Percentiles rank a stretch among this genome's conserved stretches.
phyloP scores from a whole-genome alignment of 352 stramenopile genomes.

The Elongisporangium anandrum region DNA sequence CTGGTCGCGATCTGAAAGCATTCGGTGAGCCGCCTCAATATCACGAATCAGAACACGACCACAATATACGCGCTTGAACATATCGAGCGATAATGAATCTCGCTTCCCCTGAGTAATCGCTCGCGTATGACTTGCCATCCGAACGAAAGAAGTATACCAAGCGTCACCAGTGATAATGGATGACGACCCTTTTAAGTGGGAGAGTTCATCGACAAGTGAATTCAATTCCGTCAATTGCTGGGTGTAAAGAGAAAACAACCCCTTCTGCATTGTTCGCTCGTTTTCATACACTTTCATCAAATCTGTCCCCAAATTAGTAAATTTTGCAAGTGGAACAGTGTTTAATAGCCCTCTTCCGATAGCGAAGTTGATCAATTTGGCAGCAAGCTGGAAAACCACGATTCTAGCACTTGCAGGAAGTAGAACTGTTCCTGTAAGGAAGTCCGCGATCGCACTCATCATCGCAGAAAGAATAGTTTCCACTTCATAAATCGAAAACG shows the following conservation, averaged over 20 bases:
- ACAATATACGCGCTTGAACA: constrained; percentile 46
- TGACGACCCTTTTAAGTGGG: constrained; percentile 39
- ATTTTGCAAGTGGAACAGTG: constrained; percentile 52
- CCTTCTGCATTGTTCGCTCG: constrained; percentile 55
- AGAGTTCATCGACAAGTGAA: constrained; percentile 57
- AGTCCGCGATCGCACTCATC: constrained; percentile 45
- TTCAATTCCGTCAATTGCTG: constrained; percentile 65
- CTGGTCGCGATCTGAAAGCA: constrained; percentile 27
- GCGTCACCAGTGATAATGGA: constrained; percentile 31
- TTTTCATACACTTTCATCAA: constrained; percentile 60
- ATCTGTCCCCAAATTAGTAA: constrained; percentile 46
- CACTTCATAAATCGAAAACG: constrained; percentile 56
- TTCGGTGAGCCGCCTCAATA: constrained; percentile 31
- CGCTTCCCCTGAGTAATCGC: constrained; percentile 35
- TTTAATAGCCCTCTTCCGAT: constrained; percentile 45
- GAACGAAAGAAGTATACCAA: constrained; percentile 61
- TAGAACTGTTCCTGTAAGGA: constrained; percentile 27
- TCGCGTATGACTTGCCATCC: constrained; percentile 57
- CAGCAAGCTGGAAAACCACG: constrained; percentile 45
- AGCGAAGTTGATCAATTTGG: constrained; percentile 66
- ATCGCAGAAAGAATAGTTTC: constrained; percentile 51
- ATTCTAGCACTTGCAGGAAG: constrained; percentile 43
- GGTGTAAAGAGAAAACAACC: constrained; percentile 56
- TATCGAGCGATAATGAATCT: constrained; percentile 26
- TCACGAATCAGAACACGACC: constrained; percentile 57